Evolutionary conservation across 208 protist species (phyloP).

Genomic region (Trypanosoma cruzi): DNA sequence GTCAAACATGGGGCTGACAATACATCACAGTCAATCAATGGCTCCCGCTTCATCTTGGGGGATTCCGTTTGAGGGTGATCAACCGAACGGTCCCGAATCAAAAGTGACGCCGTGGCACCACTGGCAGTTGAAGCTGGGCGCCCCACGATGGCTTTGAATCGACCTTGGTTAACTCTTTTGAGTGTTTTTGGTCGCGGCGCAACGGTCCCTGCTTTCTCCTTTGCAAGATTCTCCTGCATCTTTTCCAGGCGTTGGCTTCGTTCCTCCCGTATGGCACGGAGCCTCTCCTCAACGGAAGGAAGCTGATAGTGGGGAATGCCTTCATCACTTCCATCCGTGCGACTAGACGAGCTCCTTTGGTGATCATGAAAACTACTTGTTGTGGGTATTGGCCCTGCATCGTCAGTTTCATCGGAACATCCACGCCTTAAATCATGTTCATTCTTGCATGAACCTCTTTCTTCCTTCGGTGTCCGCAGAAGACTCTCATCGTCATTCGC

Average conservation of each 20-base stretch:
- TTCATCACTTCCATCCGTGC: neutral
- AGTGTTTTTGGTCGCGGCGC: slow-evolving; percentile 66
- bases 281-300: slow-evolving; percentile 25
- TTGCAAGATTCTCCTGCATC: slow-evolving; percentile 40
- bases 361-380: neutral
- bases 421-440: neutral
- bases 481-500: neutral
- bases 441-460: neutral
- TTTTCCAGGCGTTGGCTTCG: slow-evolving; percentile 44
- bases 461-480: slow-evolving; percentile 4
- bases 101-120: neutral
- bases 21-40: neutral
- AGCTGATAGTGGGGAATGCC: neutral
- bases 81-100: slow-evolving; percentile 4
- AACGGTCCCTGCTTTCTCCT: slow-evolving; percentile 43
- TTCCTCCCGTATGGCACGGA: slow-evolving; percentile 48
- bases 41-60: neutral
- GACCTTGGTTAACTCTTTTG: slow-evolving; percentile 47
- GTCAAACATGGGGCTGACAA: neutral
- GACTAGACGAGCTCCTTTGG: neutral
- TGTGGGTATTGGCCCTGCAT: neutral
- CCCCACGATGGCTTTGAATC: slow-evolving; percentile 35
- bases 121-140: neutral
- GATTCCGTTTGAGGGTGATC: neutral
- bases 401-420: neutral